Percentiles rank a stretch among this genome's conserved stretches.
Conservation (phyloP, 768 basidiomycete genomes). For the Pleurotus djamor region DNA sequence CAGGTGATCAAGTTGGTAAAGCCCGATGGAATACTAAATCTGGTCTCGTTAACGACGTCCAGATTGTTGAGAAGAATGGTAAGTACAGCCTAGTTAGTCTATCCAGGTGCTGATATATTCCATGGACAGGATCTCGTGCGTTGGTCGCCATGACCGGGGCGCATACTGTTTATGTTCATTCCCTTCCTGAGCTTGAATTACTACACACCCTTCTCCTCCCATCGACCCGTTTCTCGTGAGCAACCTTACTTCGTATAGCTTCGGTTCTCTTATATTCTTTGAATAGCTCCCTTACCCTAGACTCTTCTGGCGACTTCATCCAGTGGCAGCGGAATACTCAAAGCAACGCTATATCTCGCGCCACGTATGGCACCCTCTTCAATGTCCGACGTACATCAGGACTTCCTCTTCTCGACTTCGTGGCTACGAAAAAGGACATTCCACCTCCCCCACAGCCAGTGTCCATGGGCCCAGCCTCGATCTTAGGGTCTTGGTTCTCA, state of each 20-base stretch:
- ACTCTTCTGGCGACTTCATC: constrained; percentile 52
- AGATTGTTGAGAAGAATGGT: constrained; percentile 61
- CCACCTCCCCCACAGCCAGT: constrained; percentile 65
- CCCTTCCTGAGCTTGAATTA: constrained; percentile 60
- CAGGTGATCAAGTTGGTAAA: constrained; percentile 65
- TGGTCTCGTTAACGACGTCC: constrained; percentile 46
- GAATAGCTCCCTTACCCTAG: constrained; percentile 13
- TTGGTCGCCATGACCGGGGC: constrained; percentile 56
- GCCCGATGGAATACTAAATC: constrained; percentile 59
- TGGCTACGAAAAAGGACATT: constrained; percentile 32
- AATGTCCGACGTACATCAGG: constrained; percentile 49
- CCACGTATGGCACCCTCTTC: constrained; percentile 59
- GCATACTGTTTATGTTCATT: constrained; percentile 51
- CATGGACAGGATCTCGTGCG: constrained; percentile 51
- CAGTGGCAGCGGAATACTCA: constrained; percentile 33
- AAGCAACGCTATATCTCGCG: constrained; percentile 30
- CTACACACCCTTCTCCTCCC: constrained; percentile 44
- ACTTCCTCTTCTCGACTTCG: constrained; percentile 51
- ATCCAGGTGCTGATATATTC: too few relatives aligned
- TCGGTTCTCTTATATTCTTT: background rate
- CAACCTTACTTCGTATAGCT: background rate
- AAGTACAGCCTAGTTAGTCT: too few relatives aligned
- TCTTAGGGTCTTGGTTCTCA: constrained; percentile 55
- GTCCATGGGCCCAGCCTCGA: constrained; percentile 52
- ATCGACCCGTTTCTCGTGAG: constrained; percentile 29